These are phyloP conservation scores for Lichenothelia convexa DNA, from an alignment of 495 filamentous ascomycete species.

Conservation along the genomic window DNA sequence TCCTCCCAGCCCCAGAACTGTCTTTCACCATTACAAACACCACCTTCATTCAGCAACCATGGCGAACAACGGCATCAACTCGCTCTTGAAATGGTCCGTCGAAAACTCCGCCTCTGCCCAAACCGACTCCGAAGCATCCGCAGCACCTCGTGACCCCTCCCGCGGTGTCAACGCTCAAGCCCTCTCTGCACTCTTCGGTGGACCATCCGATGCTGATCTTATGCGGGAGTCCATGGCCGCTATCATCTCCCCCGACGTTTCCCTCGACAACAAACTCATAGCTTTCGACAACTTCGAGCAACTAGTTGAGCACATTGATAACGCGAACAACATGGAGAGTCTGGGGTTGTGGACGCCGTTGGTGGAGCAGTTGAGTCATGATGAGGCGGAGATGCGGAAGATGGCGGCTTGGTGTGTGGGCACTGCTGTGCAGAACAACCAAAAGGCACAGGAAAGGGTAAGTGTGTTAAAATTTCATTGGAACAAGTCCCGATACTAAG, in stretches of 20 bases:
- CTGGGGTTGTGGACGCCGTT: slow-evolving; percentile 69
- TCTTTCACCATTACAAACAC: too few relatives aligned
- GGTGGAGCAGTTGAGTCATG: slow-evolving; percentile 42
- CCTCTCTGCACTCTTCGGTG: slow-evolving; percentile 56
- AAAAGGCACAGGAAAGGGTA: slow-evolving; percentile 57
- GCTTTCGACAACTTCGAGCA: slow-evolving; percentile 97
- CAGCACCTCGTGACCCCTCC: slow-evolving; percentile 25
- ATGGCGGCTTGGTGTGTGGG: slow-evolving; percentile 87
- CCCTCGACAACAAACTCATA: slow-evolving; percentile 58
- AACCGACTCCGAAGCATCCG: slow-evolving; percentile 15
- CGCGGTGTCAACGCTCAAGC: slow-evolving; percentile 40
- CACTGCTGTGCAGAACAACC: slow-evolving; percentile 92
- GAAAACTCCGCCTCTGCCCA: slow-evolving; percentile 44
- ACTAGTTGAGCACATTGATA: slow-evolving; percentile 79
- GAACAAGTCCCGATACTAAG: too few relatives aligned
- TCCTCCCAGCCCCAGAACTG: too few relatives aligned
- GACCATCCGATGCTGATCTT: slow-evolving; percentile 69
- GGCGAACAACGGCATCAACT: slow-evolving; percentile 44
- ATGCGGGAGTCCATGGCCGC: slow-evolving; percentile 71
- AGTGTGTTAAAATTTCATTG: too few relatives aligned
- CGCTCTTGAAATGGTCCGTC: slow-evolving; percentile 88
- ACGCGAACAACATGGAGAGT: slow-evolving; percentile 75
- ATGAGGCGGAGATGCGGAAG: slow-evolving; percentile 50
- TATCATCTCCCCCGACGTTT: slow-evolving; percentile 41
- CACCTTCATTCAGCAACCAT: too few relatives aligned